Base-by-base conservation (phyloP, 192 early-diverging fungal species). In the Allomyces macrogynus region DNA sequence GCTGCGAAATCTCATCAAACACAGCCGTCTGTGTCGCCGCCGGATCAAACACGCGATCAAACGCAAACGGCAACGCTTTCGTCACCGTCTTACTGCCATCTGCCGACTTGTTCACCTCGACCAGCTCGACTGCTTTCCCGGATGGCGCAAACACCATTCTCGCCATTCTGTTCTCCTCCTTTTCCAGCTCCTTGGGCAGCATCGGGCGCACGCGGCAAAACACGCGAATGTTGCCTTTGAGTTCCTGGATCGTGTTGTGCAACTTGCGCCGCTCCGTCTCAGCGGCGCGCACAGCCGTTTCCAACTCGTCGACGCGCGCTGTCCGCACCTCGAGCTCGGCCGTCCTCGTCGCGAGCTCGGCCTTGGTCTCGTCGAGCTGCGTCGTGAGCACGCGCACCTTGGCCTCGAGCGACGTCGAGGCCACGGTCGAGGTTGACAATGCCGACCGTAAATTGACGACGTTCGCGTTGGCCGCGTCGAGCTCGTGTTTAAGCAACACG, bases 171-270 rank as follows among this genome's bases (percentile, higher is more conserved):
- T 24, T 65, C 67, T 43, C 16, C 23, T 40, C 32, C 1, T 8
- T 3, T 8, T 40, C 32, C 32, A 10, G 40, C 32, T 43, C 62
- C 20, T 62, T 68, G 10, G 65, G 62, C 24, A 86, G 44, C 44
- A 83, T 71, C 11, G 95, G 95, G 40, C 95, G 82, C 12, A 96
- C 85, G 32, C 95, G 78, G 72, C 93, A 96, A 74, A 98, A 97
- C 24, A 96, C 95, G 24, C 95, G 82, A 60, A 98, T 95, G 69
- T 98, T 98, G 40, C 95, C 95, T 66, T 90, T 93, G 61, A 96
- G 80, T 71, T 98, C 95, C 67, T 89, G 90, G 42, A 92, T 86
- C 0, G 86, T 86, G 70, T 96, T 98, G 75, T 96, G 93, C 32
- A 98, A 72, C 65, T 77, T 74, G 49, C 91, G 77, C n/a, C 92